phyloP scores from a whole-genome alignment of 768 basidiomycete genomes.

The Mycena indigotica region DNA sequence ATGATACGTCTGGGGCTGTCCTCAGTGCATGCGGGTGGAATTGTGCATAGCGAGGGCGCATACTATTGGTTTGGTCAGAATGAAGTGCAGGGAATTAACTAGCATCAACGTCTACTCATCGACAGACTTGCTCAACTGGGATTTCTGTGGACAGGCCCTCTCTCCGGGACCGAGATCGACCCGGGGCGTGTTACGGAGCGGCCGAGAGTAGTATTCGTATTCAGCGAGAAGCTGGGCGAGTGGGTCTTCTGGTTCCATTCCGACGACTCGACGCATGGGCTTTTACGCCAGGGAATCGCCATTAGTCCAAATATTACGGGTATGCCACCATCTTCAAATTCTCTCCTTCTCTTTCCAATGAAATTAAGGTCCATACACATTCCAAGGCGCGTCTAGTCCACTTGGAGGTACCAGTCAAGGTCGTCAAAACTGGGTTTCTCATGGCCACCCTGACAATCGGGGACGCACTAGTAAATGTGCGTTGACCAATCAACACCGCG shows the following conservation, averaged over 20 bases:
- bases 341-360: not conserved
- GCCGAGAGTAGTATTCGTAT: constrained; percentile 32
- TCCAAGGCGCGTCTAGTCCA: constrained; percentile 24
- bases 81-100: constrained; percentile 28
- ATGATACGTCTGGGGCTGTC: constrained; percentile 29
- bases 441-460: too few species aligned
- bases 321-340: constrained; percentile 14
- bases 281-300: constrained; percentile 30
- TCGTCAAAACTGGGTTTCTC: too few species aligned
- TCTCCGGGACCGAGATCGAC: constrained; percentile 31
- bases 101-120: constrained; percentile 33
- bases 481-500: too few species aligned
- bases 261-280: constrained; percentile 31
- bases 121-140: constrained; percentile 32
- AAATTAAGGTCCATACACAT: constrained; percentile 27
- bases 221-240: constrained; percentile 23
- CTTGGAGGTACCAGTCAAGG: constrained; percentile 27
- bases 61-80: constrained; percentile 36
- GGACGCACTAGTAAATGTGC: too few species aligned
- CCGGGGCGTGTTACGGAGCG: constrained; percentile 29
- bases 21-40: constrained; percentile 30
- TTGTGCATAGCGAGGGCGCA: constrained; percentile 17
- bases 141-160: constrained; percentile 29
- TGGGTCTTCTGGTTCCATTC: constrained; percentile 36
- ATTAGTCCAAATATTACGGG: constrained; percentile 32